Conservation (phyloP, 2,329 filamentous ascomycete species). For the Calonectria ilicicola region DNA sequence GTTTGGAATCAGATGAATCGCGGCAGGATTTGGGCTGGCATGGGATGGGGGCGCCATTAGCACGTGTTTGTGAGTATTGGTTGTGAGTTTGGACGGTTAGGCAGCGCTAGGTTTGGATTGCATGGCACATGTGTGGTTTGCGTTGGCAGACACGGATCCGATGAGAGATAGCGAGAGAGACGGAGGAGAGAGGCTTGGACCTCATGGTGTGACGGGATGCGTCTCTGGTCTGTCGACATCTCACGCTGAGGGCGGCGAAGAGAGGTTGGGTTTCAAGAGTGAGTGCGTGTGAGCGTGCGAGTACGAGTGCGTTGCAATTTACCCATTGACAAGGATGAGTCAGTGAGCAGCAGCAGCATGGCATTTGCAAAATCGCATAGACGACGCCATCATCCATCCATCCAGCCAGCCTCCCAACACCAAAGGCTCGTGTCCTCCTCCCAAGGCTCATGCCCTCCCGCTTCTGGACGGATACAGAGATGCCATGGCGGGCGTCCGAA, state of each 20-base stretch:
- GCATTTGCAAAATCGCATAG: not conserved
- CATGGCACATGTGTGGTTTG: not conserved
- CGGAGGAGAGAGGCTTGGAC: not conserved
- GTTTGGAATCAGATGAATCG: constrained; percentile 31
- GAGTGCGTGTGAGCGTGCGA: no score
- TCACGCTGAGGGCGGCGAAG: not conserved
- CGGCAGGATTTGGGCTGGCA: constrained; percentile 2
- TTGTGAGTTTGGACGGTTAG: constrained; percentile 1
- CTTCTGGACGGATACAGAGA: not conserved
- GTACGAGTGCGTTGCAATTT: not conserved
- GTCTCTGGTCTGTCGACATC: not conserved
- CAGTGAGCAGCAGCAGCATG: not conserved
- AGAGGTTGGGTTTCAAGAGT: constrained; percentile 19
- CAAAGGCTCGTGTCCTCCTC: not conserved
- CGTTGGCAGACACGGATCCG: not conserved
- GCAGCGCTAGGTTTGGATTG: not conserved
- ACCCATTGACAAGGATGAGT: not conserved
- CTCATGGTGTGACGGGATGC: constrained; percentile 18
- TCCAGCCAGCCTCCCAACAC: not conserved
- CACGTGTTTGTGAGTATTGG: constrained; percentile 36
- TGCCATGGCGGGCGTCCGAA: not conserved
- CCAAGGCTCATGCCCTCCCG: not conserved
- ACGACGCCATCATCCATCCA: not conserved
- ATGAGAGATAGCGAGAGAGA: no score
- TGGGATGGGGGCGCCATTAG: constrained; percentile 26